Evolutionary conservation across 2,329 filamentous ascomycete genomes (phyloP).

Genomic region (Juglanconis juglandina): DNA sequence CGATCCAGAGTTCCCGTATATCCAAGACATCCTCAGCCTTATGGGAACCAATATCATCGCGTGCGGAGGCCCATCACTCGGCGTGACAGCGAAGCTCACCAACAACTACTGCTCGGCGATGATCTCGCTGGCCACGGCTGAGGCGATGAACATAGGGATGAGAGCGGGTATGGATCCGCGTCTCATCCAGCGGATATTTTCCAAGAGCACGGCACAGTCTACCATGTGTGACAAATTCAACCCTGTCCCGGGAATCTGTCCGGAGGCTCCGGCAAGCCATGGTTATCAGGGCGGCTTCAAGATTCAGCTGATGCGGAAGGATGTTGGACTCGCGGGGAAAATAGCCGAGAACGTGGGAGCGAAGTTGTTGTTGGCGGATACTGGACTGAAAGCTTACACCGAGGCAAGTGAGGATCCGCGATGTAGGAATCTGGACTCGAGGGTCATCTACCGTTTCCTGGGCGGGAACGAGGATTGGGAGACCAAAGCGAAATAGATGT

Average conservation of each 20-base stretch:
- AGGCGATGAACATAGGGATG: conserved; percentile 61
- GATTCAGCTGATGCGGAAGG: conserved; percentile 58
- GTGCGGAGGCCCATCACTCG: conserved; percentile 53
- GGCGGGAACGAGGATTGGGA: conserved; percentile 51
- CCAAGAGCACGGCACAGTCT: conserved; percentile 28
- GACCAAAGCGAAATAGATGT: background rate
- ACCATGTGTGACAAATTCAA: conserved; percentile 30
- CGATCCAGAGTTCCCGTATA: conserved; percentile 36
- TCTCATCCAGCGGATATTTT: conserved; percentile 43
- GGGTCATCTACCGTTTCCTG: conserved; percentile 55
- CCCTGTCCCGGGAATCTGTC: conserved; percentile 31
- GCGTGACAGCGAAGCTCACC: conserved; percentile 56
- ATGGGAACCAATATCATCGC: conserved; percentile 55
- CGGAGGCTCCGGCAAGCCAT: conserved; percentile 27
- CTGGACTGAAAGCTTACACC: conserved; percentile 48
- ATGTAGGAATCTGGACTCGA: conserved; percentile 53
- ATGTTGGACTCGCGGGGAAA: conserved; percentile 52
- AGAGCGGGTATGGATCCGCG: conserved; percentile 36
- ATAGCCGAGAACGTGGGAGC: conserved; percentile 51
- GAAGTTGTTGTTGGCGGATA: conserved; percentile 45
- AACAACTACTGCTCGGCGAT: conserved; percentile 60
- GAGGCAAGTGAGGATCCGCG: conserved; percentile 46
- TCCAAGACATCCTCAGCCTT: conserved; percentile 41
- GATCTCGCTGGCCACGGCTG: conserved; percentile 55
- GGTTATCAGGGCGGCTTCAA: conserved; percentile 50